Percentiles rank a stretch among this genome's conserved stretches.
Evolutionary conservation across 306 rosid species (phyloP).

Genomic region (Vigna unguiculata): DNA sequence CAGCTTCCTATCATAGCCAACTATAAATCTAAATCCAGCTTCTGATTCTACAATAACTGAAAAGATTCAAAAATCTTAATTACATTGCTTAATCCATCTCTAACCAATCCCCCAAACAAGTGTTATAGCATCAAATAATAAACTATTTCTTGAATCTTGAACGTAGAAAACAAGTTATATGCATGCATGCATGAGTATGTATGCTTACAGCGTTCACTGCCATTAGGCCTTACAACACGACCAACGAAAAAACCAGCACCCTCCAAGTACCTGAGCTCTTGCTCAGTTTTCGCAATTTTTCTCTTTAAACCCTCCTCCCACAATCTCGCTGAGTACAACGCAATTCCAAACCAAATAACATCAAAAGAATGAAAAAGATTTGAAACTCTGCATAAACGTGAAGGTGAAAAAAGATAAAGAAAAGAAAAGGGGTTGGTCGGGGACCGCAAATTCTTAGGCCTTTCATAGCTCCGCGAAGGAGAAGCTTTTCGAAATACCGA

Average conservation of each 20-base stretch:
- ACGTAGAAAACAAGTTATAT: background rate
- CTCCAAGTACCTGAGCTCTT: background rate
- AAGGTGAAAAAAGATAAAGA: background rate
- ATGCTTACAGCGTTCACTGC: background rate
- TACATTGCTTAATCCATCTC: background rate
- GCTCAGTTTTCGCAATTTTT: background rate
- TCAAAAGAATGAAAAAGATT: background rate
- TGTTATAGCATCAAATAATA: too few species aligned
- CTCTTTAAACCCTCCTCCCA: too few species aligned
- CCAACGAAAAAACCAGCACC: background rate
- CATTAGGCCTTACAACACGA: background rate
- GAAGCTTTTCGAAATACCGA: background rate
- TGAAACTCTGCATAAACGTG: background rate
- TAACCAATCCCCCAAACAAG: too few species aligned
- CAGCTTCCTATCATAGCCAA: conserved; percentile 77
- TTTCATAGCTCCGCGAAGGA: background rate
- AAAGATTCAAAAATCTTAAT: conserved; percentile 20
- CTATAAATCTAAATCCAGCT: conserved; percentile 73
- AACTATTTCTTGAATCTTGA: background rate
- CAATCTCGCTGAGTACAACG: too few species aligned
- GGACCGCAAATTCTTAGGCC: too few species aligned
- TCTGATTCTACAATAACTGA: conserved; percentile 80
- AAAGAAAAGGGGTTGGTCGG: background rate
- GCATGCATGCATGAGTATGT: background rate
- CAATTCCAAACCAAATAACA: too few species aligned